Conservation (phyloP, 371 early-diverging fungal species). For the Mortierella sp. region DNA sequence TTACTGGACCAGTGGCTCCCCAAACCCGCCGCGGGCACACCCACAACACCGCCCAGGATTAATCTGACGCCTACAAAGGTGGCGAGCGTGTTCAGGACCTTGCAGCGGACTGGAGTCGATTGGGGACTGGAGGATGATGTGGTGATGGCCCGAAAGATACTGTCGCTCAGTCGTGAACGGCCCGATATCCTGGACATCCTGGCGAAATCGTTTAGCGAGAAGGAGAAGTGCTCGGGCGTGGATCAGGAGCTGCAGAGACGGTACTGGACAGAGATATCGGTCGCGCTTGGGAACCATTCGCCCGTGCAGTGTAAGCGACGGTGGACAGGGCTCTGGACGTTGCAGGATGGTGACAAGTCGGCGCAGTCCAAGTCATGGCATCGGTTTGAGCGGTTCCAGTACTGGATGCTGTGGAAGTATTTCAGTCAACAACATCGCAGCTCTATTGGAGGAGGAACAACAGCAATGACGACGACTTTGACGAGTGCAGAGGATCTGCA, state of each 20-base stretch:
- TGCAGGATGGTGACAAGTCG: slow-evolving; percentile 29
- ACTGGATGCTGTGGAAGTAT: slow-evolving; percentile 50
- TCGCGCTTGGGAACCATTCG: slow-evolving; percentile 45
- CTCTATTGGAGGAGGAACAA: background rate
- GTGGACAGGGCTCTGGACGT: slow-evolving; percentile 31
- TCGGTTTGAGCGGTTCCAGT: slow-evolving; percentile 36
- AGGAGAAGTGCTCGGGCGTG: slow-evolving; percentile 3
- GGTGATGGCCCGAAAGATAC: slow-evolving; percentile 42
- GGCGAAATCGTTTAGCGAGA: slow-evolving; percentile 5
- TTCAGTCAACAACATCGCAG: slow-evolving; percentile 4
- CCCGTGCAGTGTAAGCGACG: slow-evolving; percentile 42
- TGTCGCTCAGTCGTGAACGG: slow-evolving; percentile 8
- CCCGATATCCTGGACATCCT: slow-evolving; percentile 21
- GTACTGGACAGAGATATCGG: slow-evolving; percentile 36
- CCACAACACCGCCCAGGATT: background rate
- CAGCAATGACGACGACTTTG: no score
- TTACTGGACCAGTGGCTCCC: slow-evolving; percentile 31
- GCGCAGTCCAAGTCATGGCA: slow-evolving; percentile 35
- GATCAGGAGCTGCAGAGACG: slow-evolving; percentile 9
- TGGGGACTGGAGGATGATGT: slow-evolving; percentile 51
- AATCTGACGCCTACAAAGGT: slow-evolving; percentile 10
- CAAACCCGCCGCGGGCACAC: slow-evolving; percentile 1
- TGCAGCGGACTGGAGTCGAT: slow-evolving; percentile 17
- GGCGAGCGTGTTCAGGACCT: slow-evolving; percentile 16
- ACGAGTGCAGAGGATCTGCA: background rate